These are phyloP conservation scores for Trichoderma sp. DNA, from an alignment of 2,329 filamentous ascomycete genomes.

Conservation along the genomic window DNA sequence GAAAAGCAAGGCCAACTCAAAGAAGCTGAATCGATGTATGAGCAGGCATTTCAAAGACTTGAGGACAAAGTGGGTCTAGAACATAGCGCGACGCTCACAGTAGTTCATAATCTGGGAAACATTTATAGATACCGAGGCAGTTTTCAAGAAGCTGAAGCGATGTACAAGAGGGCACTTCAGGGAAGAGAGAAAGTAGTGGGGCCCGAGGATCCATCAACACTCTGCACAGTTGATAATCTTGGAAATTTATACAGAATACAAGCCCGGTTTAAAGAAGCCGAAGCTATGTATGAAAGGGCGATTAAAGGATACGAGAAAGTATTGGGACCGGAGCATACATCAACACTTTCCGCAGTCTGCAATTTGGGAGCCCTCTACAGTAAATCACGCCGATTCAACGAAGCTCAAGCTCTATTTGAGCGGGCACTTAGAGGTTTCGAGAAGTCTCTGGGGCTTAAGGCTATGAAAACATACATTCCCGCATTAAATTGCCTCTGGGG, in stretches of 20 bases:
- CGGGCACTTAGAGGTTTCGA: neutral
- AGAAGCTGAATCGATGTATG: neutral
- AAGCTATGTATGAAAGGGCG: too few species aligned
- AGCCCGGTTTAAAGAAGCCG: too few species aligned
- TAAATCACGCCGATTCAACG: neutral
- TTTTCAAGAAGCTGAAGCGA: neutral
- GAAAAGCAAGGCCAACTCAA: neutral
- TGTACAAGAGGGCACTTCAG: too few species aligned
- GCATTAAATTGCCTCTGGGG: neutral
- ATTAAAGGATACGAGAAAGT: neutral
- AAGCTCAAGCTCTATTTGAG: slow-evolving; percentile 4
- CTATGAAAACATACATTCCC: neutral
- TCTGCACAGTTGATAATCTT: too few species aligned
- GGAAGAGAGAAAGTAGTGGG: too few species aligned
- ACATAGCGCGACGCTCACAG: too few species aligned
- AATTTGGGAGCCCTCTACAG: neutral
- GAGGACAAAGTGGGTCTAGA: too few species aligned
- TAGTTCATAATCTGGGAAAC: too few species aligned
- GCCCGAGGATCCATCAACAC: too few species aligned
- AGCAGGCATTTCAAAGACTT: neutral
- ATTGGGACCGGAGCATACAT: neutral
- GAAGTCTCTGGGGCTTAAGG: neutral
- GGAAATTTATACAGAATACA: too few species aligned
- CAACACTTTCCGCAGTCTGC: neutral
- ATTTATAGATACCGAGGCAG: too few species aligned